Evolutionary conservation across 2,329 filamentous ascomycete species (phyloP).

Genomic region (Teratosphaeria destructans): DNA sequence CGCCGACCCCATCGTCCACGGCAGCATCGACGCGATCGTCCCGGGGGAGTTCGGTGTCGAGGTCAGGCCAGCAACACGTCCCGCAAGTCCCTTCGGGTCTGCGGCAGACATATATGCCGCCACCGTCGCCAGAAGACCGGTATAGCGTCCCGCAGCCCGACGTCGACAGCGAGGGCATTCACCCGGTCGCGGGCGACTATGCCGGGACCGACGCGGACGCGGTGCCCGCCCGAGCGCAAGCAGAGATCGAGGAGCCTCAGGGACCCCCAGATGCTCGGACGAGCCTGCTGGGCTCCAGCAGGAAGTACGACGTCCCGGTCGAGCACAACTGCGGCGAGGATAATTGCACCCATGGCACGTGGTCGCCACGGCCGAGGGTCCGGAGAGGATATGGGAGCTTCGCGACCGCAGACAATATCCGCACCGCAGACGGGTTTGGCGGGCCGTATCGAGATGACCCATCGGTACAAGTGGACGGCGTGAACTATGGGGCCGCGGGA

Average conservation of each 20-base stretch:
- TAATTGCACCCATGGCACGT: constrained; percentile 61
- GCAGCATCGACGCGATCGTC: neutral
- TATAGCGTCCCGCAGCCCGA: neutral
- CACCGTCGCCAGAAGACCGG: constrained; percentile 33
- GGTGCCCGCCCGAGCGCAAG: constrained; percentile 10
- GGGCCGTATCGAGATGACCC: constrained; percentile 23
- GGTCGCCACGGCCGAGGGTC: constrained; percentile 56
- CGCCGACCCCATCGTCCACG: neutral
- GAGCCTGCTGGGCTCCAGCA: constrained; percentile 28
- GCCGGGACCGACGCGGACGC: constrained; percentile 19
- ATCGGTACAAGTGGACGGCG: constrained; percentile 1
- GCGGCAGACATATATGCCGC: constrained; percentile 33
- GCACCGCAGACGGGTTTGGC: constrained; percentile 26
- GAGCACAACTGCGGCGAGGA: constrained; percentile 5
- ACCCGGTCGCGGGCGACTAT: constrained; percentile 20
- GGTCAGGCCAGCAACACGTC: constrained; percentile 12
- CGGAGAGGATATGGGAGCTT: constrained; percentile 40
- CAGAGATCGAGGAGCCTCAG: constrained; percentile 13
- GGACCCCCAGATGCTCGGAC: constrained; percentile 28
- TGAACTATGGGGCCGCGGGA: constrained; percentile 24
- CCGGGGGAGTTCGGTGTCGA: neutral
- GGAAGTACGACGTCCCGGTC: constrained; percentile 9
- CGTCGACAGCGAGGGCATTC: constrained; percentile 21
- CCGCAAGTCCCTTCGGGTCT: constrained; percentile 25
- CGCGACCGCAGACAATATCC: constrained; percentile 17